phyloP scores from a whole-genome alignment of 2,329 filamentous ascomycete genomes.

The Colletotrichum eleusines region DNA sequence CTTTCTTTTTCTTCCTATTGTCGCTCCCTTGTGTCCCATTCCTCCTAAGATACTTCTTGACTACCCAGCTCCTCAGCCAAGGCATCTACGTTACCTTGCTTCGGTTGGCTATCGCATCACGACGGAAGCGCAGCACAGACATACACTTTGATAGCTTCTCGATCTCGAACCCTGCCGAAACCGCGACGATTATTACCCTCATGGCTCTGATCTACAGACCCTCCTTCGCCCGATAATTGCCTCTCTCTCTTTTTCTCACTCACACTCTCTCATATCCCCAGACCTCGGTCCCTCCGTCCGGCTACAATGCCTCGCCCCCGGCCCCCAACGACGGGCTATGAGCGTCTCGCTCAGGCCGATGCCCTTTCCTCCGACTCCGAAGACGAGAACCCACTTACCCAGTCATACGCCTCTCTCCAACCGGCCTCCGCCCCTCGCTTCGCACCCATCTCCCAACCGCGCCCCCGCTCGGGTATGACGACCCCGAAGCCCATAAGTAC shows the following conservation, averaged over 20 bases:
- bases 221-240: conserved; percentile 1
- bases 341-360: conserved; percentile 85
- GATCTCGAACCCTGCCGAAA: background rate
- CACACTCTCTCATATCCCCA: background rate
- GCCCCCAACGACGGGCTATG: conserved; percentile 84
- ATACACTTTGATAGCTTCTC: background rate
- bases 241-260: background rate
- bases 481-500: conserved; percentile 61
- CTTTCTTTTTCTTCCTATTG: background rate
- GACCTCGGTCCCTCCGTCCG: conserved; percentile 6
- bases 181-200: conserved; percentile 2
- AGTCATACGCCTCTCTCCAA: conserved; percentile 68
- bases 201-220: conserved; percentile 11
- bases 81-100: conserved; percentile 6
- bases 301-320: conserved; percentile 73
- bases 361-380: conserved; percentile 79
- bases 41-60: conserved; percentile 11
- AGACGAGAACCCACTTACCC: conserved; percentile 70
- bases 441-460: conserved; percentile 72
- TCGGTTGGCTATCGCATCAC: conserved; percentile 13
- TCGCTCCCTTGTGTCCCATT: conserved; percentile 4
- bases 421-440: conserved; percentile 71
- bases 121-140: background rate
- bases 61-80: conserved; percentile 19
- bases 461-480: conserved; percentile 70